Conservation (phyloP, 2,329 filamentous ascomycete genomes). For the Penicillium sclerotiorum region DNA sequence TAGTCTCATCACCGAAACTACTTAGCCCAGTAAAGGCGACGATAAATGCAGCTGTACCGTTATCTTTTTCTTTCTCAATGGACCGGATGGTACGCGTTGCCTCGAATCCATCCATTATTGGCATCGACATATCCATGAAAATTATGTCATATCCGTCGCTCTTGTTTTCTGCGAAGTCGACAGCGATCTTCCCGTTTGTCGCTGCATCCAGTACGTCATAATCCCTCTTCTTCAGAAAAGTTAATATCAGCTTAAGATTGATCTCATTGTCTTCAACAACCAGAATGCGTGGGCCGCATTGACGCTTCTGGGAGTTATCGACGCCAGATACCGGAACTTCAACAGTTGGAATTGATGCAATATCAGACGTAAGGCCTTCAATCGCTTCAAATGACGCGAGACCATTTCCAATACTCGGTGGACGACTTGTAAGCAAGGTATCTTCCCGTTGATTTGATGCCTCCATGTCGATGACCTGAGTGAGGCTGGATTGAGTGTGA, state of each 20-base stretch:
- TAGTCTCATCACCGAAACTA: constrained; percentile 32
- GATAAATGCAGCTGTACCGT: constrained; percentile 19
- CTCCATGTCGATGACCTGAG: too few species aligned
- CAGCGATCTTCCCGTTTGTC: background rate
- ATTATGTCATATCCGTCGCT: background rate
- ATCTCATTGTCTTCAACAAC: constrained; percentile 41
- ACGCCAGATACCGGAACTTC: too few species aligned
- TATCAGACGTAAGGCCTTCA: too few species aligned
- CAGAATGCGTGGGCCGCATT: constrained; percentile 21
- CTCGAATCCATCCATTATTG: constrained; percentile 50
- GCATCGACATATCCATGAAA: constrained; percentile 45
- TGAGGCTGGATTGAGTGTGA: too few species aligned
- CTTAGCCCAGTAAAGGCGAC: constrained; percentile 42
- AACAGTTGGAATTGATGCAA: too few species aligned
- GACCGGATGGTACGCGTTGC: constrained; percentile 20
- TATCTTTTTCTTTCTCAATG: background rate
- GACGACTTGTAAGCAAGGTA: too few species aligned
- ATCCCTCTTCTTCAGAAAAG: constrained; percentile 26
- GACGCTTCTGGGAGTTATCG: too few species aligned
- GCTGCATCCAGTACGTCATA: background rate
- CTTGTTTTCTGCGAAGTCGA: background rate
- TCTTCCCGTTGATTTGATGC: too few species aligned
- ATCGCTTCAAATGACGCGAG: too few species aligned
- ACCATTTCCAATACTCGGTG: too few species aligned
- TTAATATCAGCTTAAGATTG: constrained; percentile 43